Evolutionary conservation across 768 basidiomycete genomes (phyloP), one percentile per base, ranked within the genome.

Genomic region (Neoboletus brunneissimus): DNA sequence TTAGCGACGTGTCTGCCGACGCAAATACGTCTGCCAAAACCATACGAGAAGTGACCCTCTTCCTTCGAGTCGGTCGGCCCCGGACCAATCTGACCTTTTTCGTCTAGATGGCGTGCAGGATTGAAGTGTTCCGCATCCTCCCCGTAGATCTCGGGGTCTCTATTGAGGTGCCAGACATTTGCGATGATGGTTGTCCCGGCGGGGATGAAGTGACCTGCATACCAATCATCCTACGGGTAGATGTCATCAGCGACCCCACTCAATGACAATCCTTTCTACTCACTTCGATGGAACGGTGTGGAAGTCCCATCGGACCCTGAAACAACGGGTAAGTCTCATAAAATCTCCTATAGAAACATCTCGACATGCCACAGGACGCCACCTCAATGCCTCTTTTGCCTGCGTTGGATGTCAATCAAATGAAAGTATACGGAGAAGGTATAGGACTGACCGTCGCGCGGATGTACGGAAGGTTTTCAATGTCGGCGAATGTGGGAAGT

Each of bases 141-240:
- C 6, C 83, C 82, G 76, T 80, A 83, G 23, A 79, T 57, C 3
- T 56, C 64, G 23, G 67, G 61, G 4, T 76, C 74, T 13, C 67
- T 60, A 60, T 83, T 81, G 31, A 83, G 52, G 41, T 59, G 54
- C 57, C 58, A 61, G 43, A 61, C 50, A 20, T 61, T 61, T n/a
- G 58, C 23, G 15, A 61, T 41, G 43, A 54, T 40, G 38, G 41
- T 53, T 13, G 59, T 59, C n/a, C 59, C 66, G 18, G 62, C 62
- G 3, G 64, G 64, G 23, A 67, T 68, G n/a, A 58, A 60, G 54
- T 61, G 56, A 6, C 66, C 66, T 29, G 58, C 52, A 27, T 67
- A 65, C 43, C 62, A 49, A 34, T 67, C 66, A 22, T 67, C 59
- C 53, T 67, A 29, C 11, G 10, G 40, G 61, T 62, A 4, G 42